These are phyloP conservation scores for Eucalyptus leucophloia DNA, from an alignment of 345 rosid genomes.

Conservation along the genomic window DNA sequence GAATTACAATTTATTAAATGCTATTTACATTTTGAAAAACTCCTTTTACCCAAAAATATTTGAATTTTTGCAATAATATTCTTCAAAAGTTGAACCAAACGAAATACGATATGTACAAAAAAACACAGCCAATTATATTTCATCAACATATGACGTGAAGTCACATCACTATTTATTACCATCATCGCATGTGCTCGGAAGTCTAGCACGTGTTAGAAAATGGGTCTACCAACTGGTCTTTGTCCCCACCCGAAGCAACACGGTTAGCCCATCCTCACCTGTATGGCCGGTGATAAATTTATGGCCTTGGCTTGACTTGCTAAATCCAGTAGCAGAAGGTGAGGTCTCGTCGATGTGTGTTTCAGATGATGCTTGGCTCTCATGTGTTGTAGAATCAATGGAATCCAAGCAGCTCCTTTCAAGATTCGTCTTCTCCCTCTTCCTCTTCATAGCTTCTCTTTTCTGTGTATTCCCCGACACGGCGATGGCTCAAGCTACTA, in stretches of 20 bases:
- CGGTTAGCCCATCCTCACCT: too few relatives aligned
- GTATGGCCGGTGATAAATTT: neutral
- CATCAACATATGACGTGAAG: too few relatives aligned
- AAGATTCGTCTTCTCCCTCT: neutral
- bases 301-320: neutral
- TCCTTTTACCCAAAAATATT: fast-evolving
- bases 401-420: neutral
- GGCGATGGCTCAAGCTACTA: neutral
- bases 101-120: fast-evolving
- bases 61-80: too few relatives aligned
- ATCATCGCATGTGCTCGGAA: too few relatives aligned
- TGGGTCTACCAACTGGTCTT: too few relatives aligned
- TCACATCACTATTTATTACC: too few relatives aligned
- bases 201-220: too few relatives aligned
- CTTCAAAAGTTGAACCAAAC: fast-evolving
- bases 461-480: neutral
- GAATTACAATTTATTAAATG: too few relatives aligned
- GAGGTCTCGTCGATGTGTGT: neutral
- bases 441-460: neutral
- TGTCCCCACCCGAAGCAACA: too few relatives aligned
- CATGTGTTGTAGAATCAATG: neutral
- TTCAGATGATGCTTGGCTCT: neutral
- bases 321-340: neutral
- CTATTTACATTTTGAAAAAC: too few relatives aligned
- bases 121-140: too few relatives aligned